Percentiles rank a stretch among this genome's conserved stretches.
Conservation (phyloP, 2,329 filamentous ascomycete species). For the Emergomyces pasteurianus region DNA sequence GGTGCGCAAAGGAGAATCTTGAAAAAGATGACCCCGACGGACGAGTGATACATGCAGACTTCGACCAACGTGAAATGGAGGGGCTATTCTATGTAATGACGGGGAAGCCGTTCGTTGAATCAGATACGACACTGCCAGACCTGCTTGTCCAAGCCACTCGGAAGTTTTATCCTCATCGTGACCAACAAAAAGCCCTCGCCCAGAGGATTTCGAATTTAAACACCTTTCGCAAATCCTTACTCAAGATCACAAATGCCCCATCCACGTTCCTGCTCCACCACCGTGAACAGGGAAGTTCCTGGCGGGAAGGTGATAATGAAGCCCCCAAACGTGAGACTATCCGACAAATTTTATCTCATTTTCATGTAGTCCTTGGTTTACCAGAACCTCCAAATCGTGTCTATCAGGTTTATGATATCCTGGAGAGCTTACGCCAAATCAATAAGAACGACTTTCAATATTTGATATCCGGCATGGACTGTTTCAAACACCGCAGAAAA, state of each 20-base stretch:
- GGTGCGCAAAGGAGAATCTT: background rate
- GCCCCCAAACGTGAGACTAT: background rate
- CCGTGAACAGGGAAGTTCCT: background rate
- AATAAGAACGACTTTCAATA: background rate
- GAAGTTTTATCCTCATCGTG: background rate
- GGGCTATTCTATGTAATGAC: constrained; percentile 13
- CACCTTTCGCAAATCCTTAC: background rate
- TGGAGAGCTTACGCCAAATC: background rate
- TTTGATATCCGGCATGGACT: background rate
- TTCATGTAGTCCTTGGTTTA: background rate
- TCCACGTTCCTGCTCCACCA: background rate
- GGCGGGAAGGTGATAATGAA: background rate
- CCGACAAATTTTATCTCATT: background rate
- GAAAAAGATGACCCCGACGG: background rate
- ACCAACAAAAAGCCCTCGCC: background rate
- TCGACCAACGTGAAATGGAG: constrained; percentile 14
- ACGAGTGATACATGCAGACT: constrained; percentile 16
- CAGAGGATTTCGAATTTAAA: background rate
- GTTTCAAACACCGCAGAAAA: constrained; percentile 11
- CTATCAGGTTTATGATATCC: background rate
- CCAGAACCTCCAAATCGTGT: background rate
- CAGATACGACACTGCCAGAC: constrained; percentile 14
- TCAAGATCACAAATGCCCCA: background rate
- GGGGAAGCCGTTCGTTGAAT: background rate
- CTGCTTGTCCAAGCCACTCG: constrained; percentile 10